Evolutionary conservation across 2,329 filamentous ascomycete genomes (phyloP).

Genomic region (Pseudogymnoascus destructans): DNA sequence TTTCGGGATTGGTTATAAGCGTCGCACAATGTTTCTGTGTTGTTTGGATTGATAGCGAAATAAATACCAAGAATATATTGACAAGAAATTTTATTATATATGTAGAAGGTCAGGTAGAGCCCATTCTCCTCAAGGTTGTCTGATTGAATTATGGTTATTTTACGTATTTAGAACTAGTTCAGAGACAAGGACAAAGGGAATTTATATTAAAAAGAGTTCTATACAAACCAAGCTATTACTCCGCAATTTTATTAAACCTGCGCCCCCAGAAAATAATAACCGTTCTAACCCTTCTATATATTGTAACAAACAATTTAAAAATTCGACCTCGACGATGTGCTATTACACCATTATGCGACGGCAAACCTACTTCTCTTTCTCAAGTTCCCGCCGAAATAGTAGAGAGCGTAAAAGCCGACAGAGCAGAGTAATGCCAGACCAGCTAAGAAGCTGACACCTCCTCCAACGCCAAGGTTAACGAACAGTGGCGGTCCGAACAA

Average conservation of each 20-base stretch:
- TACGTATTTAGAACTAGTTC: too few species aligned
- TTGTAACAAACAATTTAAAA: not conserved
- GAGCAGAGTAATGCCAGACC: constrained; percentile 28
- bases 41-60: constrained; percentile 2
- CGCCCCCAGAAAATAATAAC: not conserved
- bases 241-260: not conserved
- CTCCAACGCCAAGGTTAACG: constrained; percentile 31
- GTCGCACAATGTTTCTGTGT: not conserved
- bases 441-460: constrained; percentile 31
- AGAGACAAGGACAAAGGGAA: not conserved
- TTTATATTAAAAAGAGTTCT: not conserved
- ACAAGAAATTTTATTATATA: not conserved
- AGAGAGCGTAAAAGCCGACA: constrained; percentile 36
- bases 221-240: not conserved
- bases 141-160: too few species aligned
- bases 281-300: not conserved
- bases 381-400: constrained; percentile 12
- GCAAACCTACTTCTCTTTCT: constrained; percentile 15
- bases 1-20: constrained; percentile 11
- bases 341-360: constrained; percentile 11
- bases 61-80: constrained; percentile 1
- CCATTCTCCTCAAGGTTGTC: too few species aligned
- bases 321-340: not conserved
- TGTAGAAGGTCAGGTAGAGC: not conserved
- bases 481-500: constrained; percentile 36